These are phyloP conservation scores for Naganishia kalamii DNA, from an alignment of 768 basidiomycete species.

Conservation along the genomic window DNA sequence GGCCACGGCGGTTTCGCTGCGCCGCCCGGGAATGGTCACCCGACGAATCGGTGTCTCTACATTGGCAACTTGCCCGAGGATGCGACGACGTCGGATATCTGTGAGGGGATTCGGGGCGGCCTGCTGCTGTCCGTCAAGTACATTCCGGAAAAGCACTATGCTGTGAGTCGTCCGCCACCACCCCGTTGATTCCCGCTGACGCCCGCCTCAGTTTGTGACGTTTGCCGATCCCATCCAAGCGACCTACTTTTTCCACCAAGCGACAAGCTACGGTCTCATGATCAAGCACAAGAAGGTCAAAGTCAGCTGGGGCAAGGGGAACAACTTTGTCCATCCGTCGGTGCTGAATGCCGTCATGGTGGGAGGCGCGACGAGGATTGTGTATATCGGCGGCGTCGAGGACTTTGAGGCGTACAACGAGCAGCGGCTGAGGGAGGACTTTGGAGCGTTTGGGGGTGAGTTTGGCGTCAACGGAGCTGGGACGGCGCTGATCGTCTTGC, in stretches of 20 bases:
- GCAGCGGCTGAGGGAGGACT: slow-evolving; percentile 83
- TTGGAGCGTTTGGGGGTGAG: slow-evolving; percentile 73
- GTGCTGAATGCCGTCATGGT: slow-evolving; percentile 76
- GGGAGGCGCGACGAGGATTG: slow-evolving; percentile 88
- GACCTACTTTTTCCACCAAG: slow-evolving; percentile 88
- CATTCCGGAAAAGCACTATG: slow-evolving; percentile 95
- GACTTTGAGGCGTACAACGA: slow-evolving; percentile 90
- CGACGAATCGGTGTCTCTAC: slow-evolving; percentile 87
- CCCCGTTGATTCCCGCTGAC: background rate
- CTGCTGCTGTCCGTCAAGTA: slow-evolving; percentile 90
- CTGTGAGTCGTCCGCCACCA: slow-evolving; percentile 55
- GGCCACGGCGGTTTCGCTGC: slow-evolving; percentile 38
- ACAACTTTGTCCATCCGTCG: slow-evolving; percentile 74
- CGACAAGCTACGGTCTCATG: slow-evolving; percentile 79
- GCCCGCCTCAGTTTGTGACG: slow-evolving; percentile 68
- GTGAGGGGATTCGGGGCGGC: slow-evolving; percentile 94
- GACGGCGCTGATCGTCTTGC: background rate
- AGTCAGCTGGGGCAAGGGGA: slow-evolving; percentile 96
- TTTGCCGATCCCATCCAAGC: slow-evolving; percentile 92
- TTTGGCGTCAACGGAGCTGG: background rate
- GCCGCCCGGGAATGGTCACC: slow-evolving; percentile 43
- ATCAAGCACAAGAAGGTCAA: slow-evolving; percentile 90
- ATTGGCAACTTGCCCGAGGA: slow-evolving; percentile 95
- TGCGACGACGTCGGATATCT: slow-evolving; percentile 87
- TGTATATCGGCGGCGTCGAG: slow-evolving; percentile 90